Evolutionary conservation across 352 stramenopile genomes (phyloP).

Genomic region (Globisporangium cylindrosporum): DNA sequence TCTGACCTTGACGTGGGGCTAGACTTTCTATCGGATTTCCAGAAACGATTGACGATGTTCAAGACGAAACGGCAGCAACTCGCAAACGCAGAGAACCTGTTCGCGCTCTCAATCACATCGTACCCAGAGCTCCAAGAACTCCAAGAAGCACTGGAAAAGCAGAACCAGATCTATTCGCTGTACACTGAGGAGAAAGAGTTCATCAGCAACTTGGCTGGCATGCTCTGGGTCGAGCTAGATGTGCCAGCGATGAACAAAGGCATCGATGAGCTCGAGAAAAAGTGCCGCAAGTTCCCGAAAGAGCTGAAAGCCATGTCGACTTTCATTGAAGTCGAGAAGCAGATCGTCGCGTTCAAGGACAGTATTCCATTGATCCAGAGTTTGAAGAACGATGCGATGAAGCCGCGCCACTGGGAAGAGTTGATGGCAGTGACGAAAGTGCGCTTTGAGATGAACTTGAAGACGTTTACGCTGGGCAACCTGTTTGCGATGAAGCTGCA

Average conservation of each 20-base stretch:
- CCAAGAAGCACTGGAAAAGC: conserved; percentile 81
- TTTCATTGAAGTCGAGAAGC: conserved; percentile 89
- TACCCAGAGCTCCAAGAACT: conserved; percentile 91
- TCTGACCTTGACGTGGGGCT: conserved; percentile 88
- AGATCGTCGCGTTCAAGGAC: conserved; percentile 93
- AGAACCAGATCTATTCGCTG: conserved; percentile 88
- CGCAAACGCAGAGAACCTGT: conserved; percentile 93
- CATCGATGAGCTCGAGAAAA: conserved; percentile 92
- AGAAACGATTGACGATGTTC: conserved; percentile 72
- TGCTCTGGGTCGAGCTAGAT: conserved; percentile 93
- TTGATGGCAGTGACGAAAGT: conserved; percentile 89
- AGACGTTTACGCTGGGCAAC: conserved; percentile 90
- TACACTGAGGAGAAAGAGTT: conserved; percentile 95
- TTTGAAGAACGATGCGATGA: conserved; percentile 94
- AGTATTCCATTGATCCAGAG: conserved; percentile 92
- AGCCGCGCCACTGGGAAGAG: conserved; percentile 89
- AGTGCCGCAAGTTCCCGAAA: conserved; percentile 89
- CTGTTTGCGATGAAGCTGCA: conserved; percentile 93
- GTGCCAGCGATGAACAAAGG: conserved; percentile 89
- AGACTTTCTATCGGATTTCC: conserved; percentile 85
- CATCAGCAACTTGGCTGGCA: conserved; percentile 81
- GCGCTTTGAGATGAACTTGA: conserved; percentile 91
- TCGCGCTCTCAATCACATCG: conserved; percentile 88
- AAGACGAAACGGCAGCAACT: conserved; percentile 85
- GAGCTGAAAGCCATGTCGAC: conserved; percentile 89